Conservation (phyloP, 192 early-diverging fungal species). For the Backusella westeae region DNA sequence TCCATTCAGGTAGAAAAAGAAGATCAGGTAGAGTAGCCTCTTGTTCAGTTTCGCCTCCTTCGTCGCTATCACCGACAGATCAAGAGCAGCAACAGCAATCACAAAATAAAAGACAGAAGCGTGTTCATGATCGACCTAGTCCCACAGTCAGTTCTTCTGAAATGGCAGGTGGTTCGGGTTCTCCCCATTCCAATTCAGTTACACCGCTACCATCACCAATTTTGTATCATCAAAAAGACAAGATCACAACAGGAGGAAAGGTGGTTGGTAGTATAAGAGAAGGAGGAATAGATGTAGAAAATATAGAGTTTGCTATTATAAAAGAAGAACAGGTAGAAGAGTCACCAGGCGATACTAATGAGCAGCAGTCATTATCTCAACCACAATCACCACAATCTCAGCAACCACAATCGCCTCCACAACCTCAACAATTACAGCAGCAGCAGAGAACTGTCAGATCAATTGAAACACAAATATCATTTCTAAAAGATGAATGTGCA, state of each 20-base stretch:
- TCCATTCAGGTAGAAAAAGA: background rate
- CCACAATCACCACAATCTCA: background rate
- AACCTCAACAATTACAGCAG: background rate
- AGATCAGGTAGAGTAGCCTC: background rate
- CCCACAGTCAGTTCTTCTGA: background rate
- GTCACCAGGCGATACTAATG: background rate
- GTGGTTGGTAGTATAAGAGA: background rate
- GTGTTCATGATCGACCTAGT: background rate
- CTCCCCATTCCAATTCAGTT: background rate
- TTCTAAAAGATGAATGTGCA: conserved; percentile 17
- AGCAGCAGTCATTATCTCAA: background rate
- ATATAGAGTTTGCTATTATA: background rate
- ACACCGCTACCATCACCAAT: background rate
- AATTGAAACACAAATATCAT: conserved; percentile 14
- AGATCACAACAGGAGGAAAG: background rate
- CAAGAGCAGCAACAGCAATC: background rate
- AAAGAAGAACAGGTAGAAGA: background rate
- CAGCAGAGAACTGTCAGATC: background rate
- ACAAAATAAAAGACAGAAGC: background rate
- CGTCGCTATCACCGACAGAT: background rate
- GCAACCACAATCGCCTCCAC: background rate
- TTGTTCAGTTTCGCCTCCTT: background rate
- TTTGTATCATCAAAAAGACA: background rate
- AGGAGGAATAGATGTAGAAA: background rate
- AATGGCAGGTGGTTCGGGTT: background rate